Conservation (phyloP, 768 basidiomycete species). For the Amanita inopinata region DNA sequence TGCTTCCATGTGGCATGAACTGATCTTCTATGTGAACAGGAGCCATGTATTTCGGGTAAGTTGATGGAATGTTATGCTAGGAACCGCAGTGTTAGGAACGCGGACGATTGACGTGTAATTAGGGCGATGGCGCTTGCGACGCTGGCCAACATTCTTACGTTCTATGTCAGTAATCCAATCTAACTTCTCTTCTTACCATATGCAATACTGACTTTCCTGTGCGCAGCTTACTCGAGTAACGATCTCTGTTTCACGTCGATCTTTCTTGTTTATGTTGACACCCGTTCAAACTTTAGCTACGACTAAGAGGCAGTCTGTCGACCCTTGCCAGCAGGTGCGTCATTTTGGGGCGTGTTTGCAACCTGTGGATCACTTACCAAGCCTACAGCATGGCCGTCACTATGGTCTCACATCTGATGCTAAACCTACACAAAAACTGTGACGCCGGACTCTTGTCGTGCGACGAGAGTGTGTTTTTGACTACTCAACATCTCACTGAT, state of each 20-base stretch:
- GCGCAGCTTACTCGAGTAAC: slow-evolving; percentile 13
- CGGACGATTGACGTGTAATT: no score
- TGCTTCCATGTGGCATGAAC: not conserved
- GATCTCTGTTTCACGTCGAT: not conserved
- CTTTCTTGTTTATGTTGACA: slow-evolving; percentile 13
- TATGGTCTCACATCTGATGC: slow-evolving; percentile 46
- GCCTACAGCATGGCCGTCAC: slow-evolving; percentile 34
- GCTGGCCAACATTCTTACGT: slow-evolving; percentile 33
- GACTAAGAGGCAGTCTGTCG: slow-evolving; percentile 34
- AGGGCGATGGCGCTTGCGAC: slow-evolving; percentile 46
- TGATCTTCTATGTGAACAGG: slow-evolving; percentile 23
- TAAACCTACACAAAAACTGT: slow-evolving; percentile 40
- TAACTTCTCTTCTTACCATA: slow-evolving; percentile 8
- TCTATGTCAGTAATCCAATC: slow-evolving; percentile 20
- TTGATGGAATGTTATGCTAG: not conserved
- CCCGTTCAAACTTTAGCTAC: slow-evolving; percentile 23
- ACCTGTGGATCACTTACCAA: not conserved
- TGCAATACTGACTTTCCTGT: no score
- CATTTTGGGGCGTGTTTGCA: not conserved
- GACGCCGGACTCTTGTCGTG: slow-evolving; percentile 20
- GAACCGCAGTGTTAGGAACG: no score
- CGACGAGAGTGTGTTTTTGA: not conserved
- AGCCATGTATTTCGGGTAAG: slow-evolving; percentile 48
- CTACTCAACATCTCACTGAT: not conserved
- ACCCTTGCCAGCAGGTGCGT: slow-evolving; percentile 40